Conservation (phyloP, 225 moss, liverwort and hornwort species). For the Neckera pumila region DNA sequence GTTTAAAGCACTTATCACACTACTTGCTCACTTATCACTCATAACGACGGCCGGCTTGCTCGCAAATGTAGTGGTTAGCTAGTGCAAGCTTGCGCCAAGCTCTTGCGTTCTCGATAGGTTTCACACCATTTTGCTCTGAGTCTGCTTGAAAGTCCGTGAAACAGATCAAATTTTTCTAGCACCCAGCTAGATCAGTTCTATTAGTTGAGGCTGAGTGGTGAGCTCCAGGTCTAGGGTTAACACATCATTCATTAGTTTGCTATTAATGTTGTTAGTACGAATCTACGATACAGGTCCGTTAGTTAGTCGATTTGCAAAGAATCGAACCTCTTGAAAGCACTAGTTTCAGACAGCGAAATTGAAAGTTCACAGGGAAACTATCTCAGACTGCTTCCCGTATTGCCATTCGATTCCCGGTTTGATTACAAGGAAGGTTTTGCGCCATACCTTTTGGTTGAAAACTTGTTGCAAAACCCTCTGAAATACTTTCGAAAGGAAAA, state of each 20-base stretch:
- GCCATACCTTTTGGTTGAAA: no score
- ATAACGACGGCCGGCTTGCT: not conserved
- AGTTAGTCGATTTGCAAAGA: not conserved
- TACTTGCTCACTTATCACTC: not conserved
- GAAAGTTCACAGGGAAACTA: not conserved
- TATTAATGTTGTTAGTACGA: not conserved
- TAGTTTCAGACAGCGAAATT: not conserved
- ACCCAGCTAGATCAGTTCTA: not conserved
- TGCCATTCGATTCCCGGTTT: not conserved
- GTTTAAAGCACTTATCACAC: not conserved
- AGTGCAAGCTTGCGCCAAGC: not conserved
- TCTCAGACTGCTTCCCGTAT: not conserved
- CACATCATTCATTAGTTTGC: not conserved
- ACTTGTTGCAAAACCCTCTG: not conserved
- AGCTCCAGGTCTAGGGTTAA: not conserved
- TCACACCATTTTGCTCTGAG: no score
- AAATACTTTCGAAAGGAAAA: no score
- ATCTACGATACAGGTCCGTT: not conserved
- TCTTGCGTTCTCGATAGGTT: not conserved
- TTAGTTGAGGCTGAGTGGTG: no score
- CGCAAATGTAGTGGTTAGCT: not conserved
- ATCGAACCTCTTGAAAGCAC: not conserved
- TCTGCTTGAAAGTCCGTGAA: not conserved
- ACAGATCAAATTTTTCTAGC: not conserved
- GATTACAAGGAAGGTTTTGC: not conserved